A percentile compares a stretch with the other conserved stretches of the same genome.
phyloP scores from a whole-genome alignment of 2,329 filamentous ascomycete species.

The Plectosphaerella sp. region DNA sequence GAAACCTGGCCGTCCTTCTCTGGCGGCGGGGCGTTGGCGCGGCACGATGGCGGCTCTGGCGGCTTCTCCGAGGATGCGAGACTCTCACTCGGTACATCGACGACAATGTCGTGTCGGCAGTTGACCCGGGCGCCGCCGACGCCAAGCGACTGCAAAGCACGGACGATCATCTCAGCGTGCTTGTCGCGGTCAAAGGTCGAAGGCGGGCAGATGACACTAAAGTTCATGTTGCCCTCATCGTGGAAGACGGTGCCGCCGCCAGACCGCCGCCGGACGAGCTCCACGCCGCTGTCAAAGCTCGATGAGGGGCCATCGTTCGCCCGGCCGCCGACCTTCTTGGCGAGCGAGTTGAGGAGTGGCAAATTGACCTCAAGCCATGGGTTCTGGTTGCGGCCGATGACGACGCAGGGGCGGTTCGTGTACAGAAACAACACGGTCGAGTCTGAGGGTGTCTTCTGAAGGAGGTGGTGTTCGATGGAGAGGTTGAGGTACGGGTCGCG shows the following conservation, averaged over 20 bases:
- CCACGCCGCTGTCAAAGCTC: conserved; percentile 14
- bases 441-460: conserved; percentile 66
- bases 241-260: conserved; percentile 95
- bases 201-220: conserved; percentile 82
- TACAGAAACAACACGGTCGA: conserved; percentile 84
- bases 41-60: conserved; percentile 4
- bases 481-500: conserved; percentile 83
- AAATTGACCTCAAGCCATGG: conserved; percentile 92
- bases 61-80: background rate
- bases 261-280: conserved; percentile 76
- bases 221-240: conserved; percentile 90
- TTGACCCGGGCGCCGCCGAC: conserved; percentile 68
- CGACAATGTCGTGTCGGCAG: conserved; percentile 86
- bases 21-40: background rate
- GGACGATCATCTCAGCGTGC: conserved; percentile 89
- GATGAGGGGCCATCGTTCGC: conserved; percentile 10
- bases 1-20: background rate
- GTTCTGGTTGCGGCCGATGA: conserved; percentile 96
- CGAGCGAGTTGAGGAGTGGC: conserved; percentile 39
- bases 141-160: conserved; percentile 64
- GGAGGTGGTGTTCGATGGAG: conserved; percentile 85
- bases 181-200: conserved; percentile 74
- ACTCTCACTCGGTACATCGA: conserved; percentile 37
- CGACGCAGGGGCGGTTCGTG: conserved; percentile 78
- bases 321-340: background rate